Percentiles rank a stretch among this genome's conserved stretches.
Conservation (phyloP, 192 early-diverging fungal genomes). For the Lobulomyces angularis region DNA sequence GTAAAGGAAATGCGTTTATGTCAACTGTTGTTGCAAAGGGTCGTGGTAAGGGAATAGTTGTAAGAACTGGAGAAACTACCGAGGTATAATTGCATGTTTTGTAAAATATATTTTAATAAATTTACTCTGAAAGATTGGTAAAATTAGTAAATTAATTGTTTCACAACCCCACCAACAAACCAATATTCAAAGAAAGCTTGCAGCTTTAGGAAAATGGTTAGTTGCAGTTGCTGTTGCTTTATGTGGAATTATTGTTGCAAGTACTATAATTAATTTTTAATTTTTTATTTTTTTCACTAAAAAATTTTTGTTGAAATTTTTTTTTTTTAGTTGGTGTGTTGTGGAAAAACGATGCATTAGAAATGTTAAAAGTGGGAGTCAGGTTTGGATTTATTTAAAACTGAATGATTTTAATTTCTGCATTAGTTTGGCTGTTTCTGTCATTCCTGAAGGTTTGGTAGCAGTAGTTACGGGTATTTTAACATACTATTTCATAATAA, state of each 20-base stretch:
- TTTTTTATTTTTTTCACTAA: no score
- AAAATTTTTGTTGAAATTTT: no score
- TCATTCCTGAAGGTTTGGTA: conserved; percentile 95
- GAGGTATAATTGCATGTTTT: conserved; percentile 33
- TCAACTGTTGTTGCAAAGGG: conserved; percentile 82
- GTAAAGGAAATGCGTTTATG: conserved; percentile 96
- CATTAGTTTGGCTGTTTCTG: conserved; percentile 77
- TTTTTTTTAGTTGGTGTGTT: conserved; percentile 43
- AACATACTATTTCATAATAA: background rate
- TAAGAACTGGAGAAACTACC: conserved; percentile 70
- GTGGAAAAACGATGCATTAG: conserved; percentile 50
- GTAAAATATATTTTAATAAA: background rate
- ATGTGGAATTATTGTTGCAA: conserved; percentile 70
- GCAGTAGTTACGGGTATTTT: conserved; percentile 68
- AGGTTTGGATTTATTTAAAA: conserved; percentile 25
- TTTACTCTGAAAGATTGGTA: conserved; percentile 51
- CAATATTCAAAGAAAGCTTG: conserved; percentile 47
- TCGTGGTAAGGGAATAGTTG: conserved; percentile 83
- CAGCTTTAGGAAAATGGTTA: conserved; percentile 67
- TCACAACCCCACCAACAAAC: conserved; percentile 29
- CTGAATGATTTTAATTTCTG: conserved; percentile 1
- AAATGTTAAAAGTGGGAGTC: conserved; percentile 74
- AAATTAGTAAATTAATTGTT: conserved; percentile 77
- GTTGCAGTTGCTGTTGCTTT: conserved; percentile 70
- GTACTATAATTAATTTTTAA: no score